Base-by-base conservation (phyloP, 2,329 filamentous ascomycete genomes). In the Xylaria multiplex region DNA sequence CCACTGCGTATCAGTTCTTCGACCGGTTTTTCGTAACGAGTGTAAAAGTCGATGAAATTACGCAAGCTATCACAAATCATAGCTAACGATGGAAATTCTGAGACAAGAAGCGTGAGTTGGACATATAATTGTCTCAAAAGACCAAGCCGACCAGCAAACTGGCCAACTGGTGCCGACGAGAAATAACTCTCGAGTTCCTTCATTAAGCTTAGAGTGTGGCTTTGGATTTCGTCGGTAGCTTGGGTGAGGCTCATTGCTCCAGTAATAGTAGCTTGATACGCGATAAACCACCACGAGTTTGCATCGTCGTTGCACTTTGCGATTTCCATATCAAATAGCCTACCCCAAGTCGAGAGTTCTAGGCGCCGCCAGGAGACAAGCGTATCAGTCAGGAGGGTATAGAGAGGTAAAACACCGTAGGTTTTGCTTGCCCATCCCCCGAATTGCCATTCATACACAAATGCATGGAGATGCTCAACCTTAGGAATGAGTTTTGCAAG, bases 221-320 rank as follows among this genome's bases (percentile, higher is more conserved):
- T 78, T 42, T 82, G 81, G 64, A 96, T 79, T 53, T 89, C 86
- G 24, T 86, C 79, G 1, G 82, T 84, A 27, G 85, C 83, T 63
- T 88, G 84, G 0, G 86, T 81, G 66, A 95, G 84, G 22, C 87
- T 85, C 60, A 92, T 82, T 0, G 94, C 91, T 9, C 90, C 90
- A 2, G 89, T 90, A 71, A 99, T 86, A 48, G 97, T 88, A 4
- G 91, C 93, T 78, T 98, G 93, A 74, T 97, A 99, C 0, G 95
- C 93, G 66, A 98, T 86, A 73, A 97, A 99, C 90, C 94, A 99
- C 96, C 96, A 99, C 16, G 91, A 90, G 72, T 89, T 90, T 2
- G 95, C 93, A 74, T 93, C 90, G 55, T 92, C 86, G 24, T 90
- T 83, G 72, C 90, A 93, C 73, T 91, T 93, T 59, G 87, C 84